These are phyloP conservation scores for Pichia sorboxylosa DNA, from an alignment of 1,139 yeast genomes.

Conservation along the genomic window DNA sequence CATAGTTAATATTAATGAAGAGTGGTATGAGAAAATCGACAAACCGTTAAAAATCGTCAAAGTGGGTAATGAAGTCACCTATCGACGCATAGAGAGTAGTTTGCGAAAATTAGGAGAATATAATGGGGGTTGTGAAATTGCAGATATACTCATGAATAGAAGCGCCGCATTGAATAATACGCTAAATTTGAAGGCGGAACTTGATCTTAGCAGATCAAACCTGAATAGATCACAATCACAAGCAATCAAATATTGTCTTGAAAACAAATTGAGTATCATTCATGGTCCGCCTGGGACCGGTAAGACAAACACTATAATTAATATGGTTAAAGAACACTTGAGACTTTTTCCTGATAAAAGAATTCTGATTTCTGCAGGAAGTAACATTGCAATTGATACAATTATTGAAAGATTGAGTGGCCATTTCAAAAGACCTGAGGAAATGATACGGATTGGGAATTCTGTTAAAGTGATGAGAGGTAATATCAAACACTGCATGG, in stretches of 20 bases:
- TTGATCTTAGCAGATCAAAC: too few relatives aligned
- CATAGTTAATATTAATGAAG: too few relatives aligned
- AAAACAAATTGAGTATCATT: constrained; percentile 41
- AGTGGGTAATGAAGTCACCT: constrained; percentile 57
- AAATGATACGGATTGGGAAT: constrained; percentile 76
- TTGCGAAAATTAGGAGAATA: constrained; percentile 55
- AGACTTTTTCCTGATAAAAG: constrained; percentile 33
- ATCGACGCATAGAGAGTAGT: constrained; percentile 71
- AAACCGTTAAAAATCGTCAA: too few relatives aligned
- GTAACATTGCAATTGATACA: constrained; percentile 91
- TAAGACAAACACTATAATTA: constrained; percentile 79
- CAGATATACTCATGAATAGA: too few relatives aligned
- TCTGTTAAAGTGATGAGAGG: constrained; percentile 71
- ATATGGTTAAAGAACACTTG: constrained; percentile 64
- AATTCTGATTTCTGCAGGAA: constrained; percentile 87
- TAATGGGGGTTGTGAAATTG: too few relatives aligned
- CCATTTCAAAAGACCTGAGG: constrained; percentile 23
- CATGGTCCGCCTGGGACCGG: constrained; percentile 83
- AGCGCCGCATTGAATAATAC: too few relatives aligned
- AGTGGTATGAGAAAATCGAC: too few relatives aligned
- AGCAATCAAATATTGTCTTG: constrained; percentile 39
- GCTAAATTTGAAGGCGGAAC: too few relatives aligned
- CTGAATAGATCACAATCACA: constrained; percentile 67
- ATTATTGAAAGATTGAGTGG: constrained; percentile 65
- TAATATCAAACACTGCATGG: constrained; percentile 65